Evolutionary conservation across 1,284 basidiomycete species (phyloP).

Genomic region (Heliocybe sulcata): DNA sequence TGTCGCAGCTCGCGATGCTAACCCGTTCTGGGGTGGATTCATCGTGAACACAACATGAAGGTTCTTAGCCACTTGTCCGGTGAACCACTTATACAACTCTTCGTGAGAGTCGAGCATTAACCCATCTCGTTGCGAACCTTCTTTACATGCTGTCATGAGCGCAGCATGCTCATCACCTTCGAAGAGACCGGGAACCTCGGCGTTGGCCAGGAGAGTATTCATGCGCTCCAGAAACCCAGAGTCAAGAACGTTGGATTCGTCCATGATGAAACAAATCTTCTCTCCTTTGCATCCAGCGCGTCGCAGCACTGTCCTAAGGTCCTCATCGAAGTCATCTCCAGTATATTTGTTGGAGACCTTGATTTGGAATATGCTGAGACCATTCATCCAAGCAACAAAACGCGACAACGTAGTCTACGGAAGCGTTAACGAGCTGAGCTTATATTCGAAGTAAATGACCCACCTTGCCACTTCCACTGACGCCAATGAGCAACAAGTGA

Average conservation of each 20-base stretch:
- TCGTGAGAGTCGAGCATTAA: slow-evolving; percentile 98
- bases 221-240: slow-evolving; percentile 98
- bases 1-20: slow-evolving; percentile 93
- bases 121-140: slow-evolving; percentile 96
- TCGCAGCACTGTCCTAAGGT: slow-evolving; percentile 88
- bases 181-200: slow-evolving; percentile 98
- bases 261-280: slow-evolving; percentile 99
- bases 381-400: slow-evolving; percentile 99
- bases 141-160: slow-evolving; percentile 97
- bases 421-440: slow-evolving; percentile 5
- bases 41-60: slow-evolving; percentile 98
- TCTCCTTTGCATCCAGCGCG: slow-evolving; percentile 97
- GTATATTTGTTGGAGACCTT: slow-evolving; percentile 99
- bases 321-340: slow-evolving; percentile 97
- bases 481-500: slow-evolving; percentile 93
- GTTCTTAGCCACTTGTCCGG: slow-evolving; percentile 93
- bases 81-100: slow-evolving; percentile 96
- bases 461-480: slow-evolving; percentile 97
- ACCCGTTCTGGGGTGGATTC: slow-evolving; percentile 96
- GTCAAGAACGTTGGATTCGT: slow-evolving; percentile 98
- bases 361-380: slow-evolving; percentile 97
- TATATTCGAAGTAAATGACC: slow-evolving; percentile 13
- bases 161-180: slow-evolving; percentile 97
- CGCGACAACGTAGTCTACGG: slow-evolving; percentile 90
- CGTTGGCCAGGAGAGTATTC: slow-evolving; percentile 98